A percentile compares a stretch with the other conserved stretches of the same genome.
Evolutionary conservation across 2,329 filamentous ascomycete species (phyloP).

Genomic region (Fusarium nurragi): DNA sequence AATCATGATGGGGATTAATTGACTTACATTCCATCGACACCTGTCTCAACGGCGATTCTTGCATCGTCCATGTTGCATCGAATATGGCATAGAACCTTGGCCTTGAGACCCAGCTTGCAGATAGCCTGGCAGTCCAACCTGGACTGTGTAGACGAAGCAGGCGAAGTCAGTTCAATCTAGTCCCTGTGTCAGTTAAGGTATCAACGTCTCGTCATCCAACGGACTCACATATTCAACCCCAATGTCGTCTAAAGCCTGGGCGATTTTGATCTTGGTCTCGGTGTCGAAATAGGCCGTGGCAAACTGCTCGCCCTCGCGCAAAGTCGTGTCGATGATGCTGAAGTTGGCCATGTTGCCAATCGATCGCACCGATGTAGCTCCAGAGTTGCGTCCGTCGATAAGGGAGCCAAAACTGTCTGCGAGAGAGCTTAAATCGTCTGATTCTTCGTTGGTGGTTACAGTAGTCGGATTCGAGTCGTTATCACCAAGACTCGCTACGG

Average conservation of each 20-base stretch:
- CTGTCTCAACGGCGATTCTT: conserved; percentile 81
- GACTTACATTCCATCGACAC: conserved; percentile 59
- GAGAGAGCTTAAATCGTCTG: conserved; percentile 16
- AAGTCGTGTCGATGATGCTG: conserved; percentile 41
- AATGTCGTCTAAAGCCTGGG: conserved; percentile 60
- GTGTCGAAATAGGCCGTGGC: conserved; percentile 83
- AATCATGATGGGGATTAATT: neutral
- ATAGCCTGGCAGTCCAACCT: conserved; percentile 88
- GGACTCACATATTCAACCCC: conserved; percentile 51
- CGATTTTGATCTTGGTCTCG: conserved; percentile 47
- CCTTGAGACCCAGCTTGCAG: conserved; percentile 92
- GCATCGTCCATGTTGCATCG: conserved; percentile 60
- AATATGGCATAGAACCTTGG: conserved; percentile 50
- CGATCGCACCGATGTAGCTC: conserved; percentile 20
- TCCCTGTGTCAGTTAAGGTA: neutral
- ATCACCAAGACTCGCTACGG: conserved; percentile 20
- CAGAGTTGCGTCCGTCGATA: conserved; percentile 16
- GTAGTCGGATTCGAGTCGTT: conserved; percentile 5
- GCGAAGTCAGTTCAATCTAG: conserved; percentile 78
- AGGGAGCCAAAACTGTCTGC: conserved; percentile 11
- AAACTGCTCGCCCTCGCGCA: conserved; percentile 49
- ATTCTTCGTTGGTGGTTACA: conserved; percentile 8
- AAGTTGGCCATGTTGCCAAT: conserved; percentile 36
- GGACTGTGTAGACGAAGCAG: conserved; percentile 87
- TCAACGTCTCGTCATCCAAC: accelerated